Evolutionary conservation across 2,329 filamentous ascomycete genomes (phyloP).

Genomic region (Apiospora hydei): DNA sequence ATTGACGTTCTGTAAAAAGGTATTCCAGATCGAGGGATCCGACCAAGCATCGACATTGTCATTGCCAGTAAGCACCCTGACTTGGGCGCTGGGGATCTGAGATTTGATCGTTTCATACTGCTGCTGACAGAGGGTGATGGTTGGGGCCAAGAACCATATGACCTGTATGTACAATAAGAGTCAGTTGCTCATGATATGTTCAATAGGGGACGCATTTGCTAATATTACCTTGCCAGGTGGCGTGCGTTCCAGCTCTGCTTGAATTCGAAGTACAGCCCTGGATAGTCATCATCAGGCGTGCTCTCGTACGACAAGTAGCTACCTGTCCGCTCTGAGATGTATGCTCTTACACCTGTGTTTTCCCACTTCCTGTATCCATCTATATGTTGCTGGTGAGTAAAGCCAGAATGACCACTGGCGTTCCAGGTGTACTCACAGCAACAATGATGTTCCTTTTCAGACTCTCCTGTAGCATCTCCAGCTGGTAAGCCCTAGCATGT

Average conservation of each 20-base stretch:
- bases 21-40: conserved; percentile 70
- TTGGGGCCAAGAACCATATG: conserved; percentile 79
- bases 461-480: conserved; percentile 78
- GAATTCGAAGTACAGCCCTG: conserved; percentile 73
- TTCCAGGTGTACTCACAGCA: conserved; percentile 55
- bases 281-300: conserved; percentile 31
- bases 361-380: conserved; percentile 85
- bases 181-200: background rate
- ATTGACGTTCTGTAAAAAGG: conserved; percentile 66
- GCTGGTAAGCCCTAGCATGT: conserved; percentile 69
- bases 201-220: background rate
- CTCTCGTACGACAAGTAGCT: background rate
- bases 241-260: conserved; percentile 65
- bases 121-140: conserved; percentile 71
- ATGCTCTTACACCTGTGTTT: conserved; percentile 73
- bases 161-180: conserved; percentile 50
- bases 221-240: conserved; percentile 59
- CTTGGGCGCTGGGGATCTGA: conserved; percentile 66
- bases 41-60: conserved; percentile 80
- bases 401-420: background rate
- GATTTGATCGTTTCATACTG: conserved; percentile 66
- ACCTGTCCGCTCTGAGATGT: background rate
- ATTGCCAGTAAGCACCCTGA: conserved; percentile 70
- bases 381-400: conserved; percentile 28
- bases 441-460: conserved; percentile 75